These are phyloP conservation scores for Diaporthe ilicicola DNA, from an alignment of 2,329 filamentous ascomycete genomes.

Conservation along the genomic window DNA sequence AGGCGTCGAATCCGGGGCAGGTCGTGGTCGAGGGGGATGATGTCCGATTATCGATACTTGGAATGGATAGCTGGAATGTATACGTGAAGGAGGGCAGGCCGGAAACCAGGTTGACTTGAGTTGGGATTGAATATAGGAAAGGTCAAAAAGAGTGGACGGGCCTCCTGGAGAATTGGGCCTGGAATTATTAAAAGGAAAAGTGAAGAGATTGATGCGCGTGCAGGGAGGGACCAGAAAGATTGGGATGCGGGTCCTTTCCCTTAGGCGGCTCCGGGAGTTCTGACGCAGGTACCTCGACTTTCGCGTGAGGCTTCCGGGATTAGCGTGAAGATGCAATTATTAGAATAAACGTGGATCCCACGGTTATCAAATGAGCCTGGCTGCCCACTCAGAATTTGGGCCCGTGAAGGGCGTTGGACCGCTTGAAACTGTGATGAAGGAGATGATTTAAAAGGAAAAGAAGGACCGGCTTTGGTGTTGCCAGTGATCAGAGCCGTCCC, in stretches of 20 bases:
- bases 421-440: slow-evolving; percentile 2
- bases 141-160: slow-evolving; percentile 34
- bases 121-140: slow-evolving; percentile 32
- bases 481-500: neutral
- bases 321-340: slow-evolving; percentile 36
- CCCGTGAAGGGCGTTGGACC: slow-evolving; percentile 20
- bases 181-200: slow-evolving; percentile 35
- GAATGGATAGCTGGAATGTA: slow-evolving; percentile 25
- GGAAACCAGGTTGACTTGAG: slow-evolving; percentile 30
- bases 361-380: slow-evolving; percentile 36
- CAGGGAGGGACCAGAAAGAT: slow-evolving; percentile 36
- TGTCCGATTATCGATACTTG: slow-evolving; percentile 22
- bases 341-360: slow-evolving; percentile 33
- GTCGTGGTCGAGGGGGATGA: slow-evolving; percentile 9
- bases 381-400: slow-evolving; percentile 16
- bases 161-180: slow-evolving; percentile 32
- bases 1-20: neutral
- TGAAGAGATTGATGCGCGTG: slow-evolving; percentile 34
- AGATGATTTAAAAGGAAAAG: slow-evolving; percentile 13
- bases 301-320: slow-evolving; percentile 33
- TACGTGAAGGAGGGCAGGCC: slow-evolving; percentile 27
- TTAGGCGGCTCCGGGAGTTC: slow-evolving; percentile 34
- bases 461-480: slow-evolving; percentile 21
- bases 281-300: slow-evolving; percentile 33
- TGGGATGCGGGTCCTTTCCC: slow-evolving; percentile 35